phyloP scores from a whole-genome alignment of 2,329 filamentous ascomycete species.

The Arthrinium phaeospermum region DNA sequence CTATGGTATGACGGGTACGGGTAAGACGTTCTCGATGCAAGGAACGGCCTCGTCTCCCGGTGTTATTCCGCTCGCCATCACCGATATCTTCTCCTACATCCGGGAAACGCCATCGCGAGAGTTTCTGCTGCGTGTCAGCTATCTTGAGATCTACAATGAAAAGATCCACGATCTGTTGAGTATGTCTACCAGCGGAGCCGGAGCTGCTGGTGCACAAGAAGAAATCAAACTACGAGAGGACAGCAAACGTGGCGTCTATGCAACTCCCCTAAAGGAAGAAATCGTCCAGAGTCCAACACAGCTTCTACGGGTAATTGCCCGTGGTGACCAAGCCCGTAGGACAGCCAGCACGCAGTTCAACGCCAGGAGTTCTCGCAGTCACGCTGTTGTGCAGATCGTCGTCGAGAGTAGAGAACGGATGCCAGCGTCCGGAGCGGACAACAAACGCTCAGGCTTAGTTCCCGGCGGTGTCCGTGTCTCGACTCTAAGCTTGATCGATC shows the following conservation, averaged over 20 bases:
- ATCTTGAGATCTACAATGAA: constrained; percentile 98
- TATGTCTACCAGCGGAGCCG: constrained; percentile 67
- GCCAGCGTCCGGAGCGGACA: constrained; percentile 59
- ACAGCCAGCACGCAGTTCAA: constrained; percentile 98
- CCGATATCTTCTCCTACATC: constrained; percentile 99
- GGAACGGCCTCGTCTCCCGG: constrained; percentile 93
- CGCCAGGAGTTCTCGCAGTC: constrained; percentile 92
- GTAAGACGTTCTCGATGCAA: constrained; percentile 99
- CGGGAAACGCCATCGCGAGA: constrained; percentile 94
- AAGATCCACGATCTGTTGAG: constrained; percentile 93
- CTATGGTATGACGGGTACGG: constrained; percentile 98
- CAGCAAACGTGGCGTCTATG: constrained; percentile 94
- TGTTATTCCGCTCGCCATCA: constrained; percentile 96
- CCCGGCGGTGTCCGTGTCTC: constrained; percentile 95
- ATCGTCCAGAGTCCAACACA: constrained; percentile 98
- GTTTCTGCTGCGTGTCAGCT: constrained; percentile 94
- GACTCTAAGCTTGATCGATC: constrained; percentile 91
- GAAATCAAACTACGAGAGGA: constrained; percentile 98
- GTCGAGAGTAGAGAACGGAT: constrained; percentile 93
- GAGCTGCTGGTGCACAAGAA: constrained; percentile 66
- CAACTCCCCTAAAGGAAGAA: constrained; percentile 94
- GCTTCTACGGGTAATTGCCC: constrained; percentile 89
- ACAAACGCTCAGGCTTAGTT: constrained; percentile 71
- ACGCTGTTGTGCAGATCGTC: constrained; percentile 97
- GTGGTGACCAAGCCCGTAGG: constrained; percentile 87